Evolutionary conservation across 768 basidiomycete genomes (phyloP), one percentile per base, ranked within the genome.

Genomic region (Dentipellis sp.): DNA sequence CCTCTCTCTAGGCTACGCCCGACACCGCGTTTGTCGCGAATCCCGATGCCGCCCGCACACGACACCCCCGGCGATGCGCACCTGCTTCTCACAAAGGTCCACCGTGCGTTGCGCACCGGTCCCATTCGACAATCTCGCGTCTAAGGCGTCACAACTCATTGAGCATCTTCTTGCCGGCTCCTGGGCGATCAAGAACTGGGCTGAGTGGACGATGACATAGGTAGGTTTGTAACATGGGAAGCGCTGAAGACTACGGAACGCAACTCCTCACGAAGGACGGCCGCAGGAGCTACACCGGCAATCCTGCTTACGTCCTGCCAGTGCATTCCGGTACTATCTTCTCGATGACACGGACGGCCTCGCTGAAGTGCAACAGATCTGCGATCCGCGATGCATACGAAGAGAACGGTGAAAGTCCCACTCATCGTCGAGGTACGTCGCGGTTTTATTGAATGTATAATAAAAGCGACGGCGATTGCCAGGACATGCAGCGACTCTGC

Each of bases 31-130:
- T 29, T 29, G 29, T 29, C 29, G 29, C 29, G 6, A 29, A 3
- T 29, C 29, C 29, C 29, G 29, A 29, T 29, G 29, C 29, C 42
- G 53, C 59, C 23, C 36, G 60, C 14, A 57, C 62, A 34, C 45
- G 51, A 19, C 76, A 72, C 50, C 84, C 83, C 17, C 70, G 89
- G 90, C 66, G 89, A 91, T 64, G 84, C 87, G 0, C 89, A 91
- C 63, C 83, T 86, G 1, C 71, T 91, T 17, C 72, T 91, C 49
- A 71, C 72, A 21, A 72, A 69, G 7, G 69, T 69, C 19, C 63
- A 78, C 53, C 76, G 82, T 34, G 51, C 69, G 29, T 29, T 6
- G 29, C 29, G 6, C 29, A 17, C 58, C 57, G 3, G 62, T 87
- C 16, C 76, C 82, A 0, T 78, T 89, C 58, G 84, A 90, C 56